These are phyloP conservation scores for Aquilaria malaccensis DNA, from an alignment of 345 rosid genomes.

Conservation along the genomic window DNA sequence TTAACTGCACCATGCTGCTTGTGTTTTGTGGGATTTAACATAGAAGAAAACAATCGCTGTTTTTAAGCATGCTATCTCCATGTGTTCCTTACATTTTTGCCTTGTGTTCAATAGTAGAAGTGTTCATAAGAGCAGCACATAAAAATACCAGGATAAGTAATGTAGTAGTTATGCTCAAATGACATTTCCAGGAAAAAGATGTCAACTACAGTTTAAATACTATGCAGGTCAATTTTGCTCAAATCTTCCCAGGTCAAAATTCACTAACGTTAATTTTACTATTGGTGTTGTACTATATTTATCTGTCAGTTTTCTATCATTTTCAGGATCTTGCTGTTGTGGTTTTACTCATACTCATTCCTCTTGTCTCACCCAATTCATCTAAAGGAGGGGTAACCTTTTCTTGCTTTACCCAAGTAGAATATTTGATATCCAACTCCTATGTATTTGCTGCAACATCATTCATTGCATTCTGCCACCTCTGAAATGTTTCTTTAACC, in stretches of 20 bases:
- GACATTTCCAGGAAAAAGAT: too few relatives aligned
- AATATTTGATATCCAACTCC: too few relatives aligned
- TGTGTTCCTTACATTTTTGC: too few relatives aligned
- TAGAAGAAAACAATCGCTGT: too few relatives aligned
- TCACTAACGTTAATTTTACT: neutral
- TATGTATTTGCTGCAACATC: neutral
- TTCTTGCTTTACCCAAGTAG: neutral
- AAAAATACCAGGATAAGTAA: too few relatives aligned
- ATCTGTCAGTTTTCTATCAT: conserved; percentile 7
- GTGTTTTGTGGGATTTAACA: too few relatives aligned
- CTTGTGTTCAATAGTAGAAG: too few relatives aligned
- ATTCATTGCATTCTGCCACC: neutral
- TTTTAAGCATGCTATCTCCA: too few relatives aligned
- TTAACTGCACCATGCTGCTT: too few relatives aligned
- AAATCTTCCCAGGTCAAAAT: too few relatives aligned
- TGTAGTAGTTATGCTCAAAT: too few relatives aligned
- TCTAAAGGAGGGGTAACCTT: conserved; percentile 97
- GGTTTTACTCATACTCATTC: conserved; percentile 92
- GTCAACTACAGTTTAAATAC: neutral
- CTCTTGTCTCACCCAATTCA: conserved; percentile 96
- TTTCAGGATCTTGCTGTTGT: conserved; percentile 97
- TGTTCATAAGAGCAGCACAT: too few relatives aligned
- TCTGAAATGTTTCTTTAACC: neutral
- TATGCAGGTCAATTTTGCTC: conserved; percentile 12
- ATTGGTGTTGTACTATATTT: conserved; percentile 4